A percentile compares a stretch with the other conserved stretches of the same genome.
phyloP scores from a whole-genome alignment of 208 protist genomes.

The Crithidia expoeki region DNA sequence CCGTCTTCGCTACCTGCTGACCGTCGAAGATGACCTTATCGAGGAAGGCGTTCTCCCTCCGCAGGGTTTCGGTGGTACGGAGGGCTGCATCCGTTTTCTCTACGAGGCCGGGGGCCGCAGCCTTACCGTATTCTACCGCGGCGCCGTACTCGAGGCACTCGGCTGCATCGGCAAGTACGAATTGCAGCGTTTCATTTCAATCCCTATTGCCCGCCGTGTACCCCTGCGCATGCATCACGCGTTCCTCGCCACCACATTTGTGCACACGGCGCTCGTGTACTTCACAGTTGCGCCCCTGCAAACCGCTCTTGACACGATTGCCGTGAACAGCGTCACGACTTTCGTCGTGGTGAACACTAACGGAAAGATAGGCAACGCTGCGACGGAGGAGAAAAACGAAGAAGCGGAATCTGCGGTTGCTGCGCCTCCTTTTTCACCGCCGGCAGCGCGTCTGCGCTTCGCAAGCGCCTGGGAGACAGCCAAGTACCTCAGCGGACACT shows the following conservation, averaged over 20 bases:
- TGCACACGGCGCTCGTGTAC: constrained; percentile 38
- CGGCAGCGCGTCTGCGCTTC: constrained; percentile 28
- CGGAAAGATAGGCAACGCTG: neutral
- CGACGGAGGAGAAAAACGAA: neutral
- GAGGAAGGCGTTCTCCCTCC: constrained; percentile 39
- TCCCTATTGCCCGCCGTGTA: constrained; percentile 36
- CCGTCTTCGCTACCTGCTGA: constrained; percentile 35
- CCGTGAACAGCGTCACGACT: constrained; percentile 38
- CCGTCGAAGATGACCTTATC: constrained; percentile 41
- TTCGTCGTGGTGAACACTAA: constrained; percentile 19
- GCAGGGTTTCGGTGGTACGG: constrained; percentile 46
- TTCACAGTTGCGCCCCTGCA: constrained; percentile 39
- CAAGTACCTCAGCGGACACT: constrained; percentile 23
- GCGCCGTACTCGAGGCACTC: constrained; percentile 45
- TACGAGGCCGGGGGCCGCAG: constrained; percentile 45
- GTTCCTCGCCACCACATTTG: constrained; percentile 27
- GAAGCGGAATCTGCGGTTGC: neutral
- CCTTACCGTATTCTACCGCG: constrained; percentile 49
- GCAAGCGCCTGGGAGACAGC: constrained; percentile 17
- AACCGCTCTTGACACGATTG: constrained; percentile 35
- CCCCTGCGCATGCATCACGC: constrained; percentile 34
- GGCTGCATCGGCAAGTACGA: constrained; percentile 35
- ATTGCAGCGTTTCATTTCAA: constrained; percentile 35
- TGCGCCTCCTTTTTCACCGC: neutral
- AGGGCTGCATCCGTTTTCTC: constrained; percentile 44